Evolutionary conservation across 345 rosid species (phyloP).

Genomic region (Physaria fendleri): DNA sequence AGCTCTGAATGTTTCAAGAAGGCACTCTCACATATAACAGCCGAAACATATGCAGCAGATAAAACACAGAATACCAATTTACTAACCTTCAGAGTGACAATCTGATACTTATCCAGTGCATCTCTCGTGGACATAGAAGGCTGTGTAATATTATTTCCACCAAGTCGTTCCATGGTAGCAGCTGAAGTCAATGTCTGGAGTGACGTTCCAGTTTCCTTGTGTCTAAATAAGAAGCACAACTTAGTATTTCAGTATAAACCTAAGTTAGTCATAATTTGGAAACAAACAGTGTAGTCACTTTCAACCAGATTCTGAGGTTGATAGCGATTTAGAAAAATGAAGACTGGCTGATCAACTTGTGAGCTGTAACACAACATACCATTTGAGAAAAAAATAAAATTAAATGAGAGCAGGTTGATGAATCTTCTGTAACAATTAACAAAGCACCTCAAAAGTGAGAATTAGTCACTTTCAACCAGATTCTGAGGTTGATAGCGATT

Average conservation of each 20-base stretch:
- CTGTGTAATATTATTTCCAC: too few species aligned
- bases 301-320: constrained; percentile 49
- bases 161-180: constrained; percentile 41
- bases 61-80: background rate
- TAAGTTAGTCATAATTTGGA: constrained; percentile 4
- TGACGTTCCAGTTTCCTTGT: constrained; percentile 45
- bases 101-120: constrained; percentile 84
- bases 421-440: background rate
- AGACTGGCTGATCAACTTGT: constrained; percentile 40
- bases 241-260: constrained; percentile 9
- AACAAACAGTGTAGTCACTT: constrained; percentile 30
- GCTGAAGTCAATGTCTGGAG: constrained; percentile 42
- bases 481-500: constrained; percentile 45
- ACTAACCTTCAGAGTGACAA: constrained; percentile 75
- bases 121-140: constrained; percentile 79
- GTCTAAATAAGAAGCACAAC: background rate
- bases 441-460: too few species aligned
- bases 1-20: constrained; percentile 54
- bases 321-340: constrained; percentile 41
- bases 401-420: background rate
- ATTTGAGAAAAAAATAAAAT: background rate
- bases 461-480: constrained; percentile 44
- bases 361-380: constrained; percentile 34
- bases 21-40: constrained; percentile 16
- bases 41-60: background rate